These are phyloP conservation scores for Rachicladosporium sp. DNA, from an alignment of 2,329 filamentous ascomycete genomes.

Conservation along the genomic window DNA sequence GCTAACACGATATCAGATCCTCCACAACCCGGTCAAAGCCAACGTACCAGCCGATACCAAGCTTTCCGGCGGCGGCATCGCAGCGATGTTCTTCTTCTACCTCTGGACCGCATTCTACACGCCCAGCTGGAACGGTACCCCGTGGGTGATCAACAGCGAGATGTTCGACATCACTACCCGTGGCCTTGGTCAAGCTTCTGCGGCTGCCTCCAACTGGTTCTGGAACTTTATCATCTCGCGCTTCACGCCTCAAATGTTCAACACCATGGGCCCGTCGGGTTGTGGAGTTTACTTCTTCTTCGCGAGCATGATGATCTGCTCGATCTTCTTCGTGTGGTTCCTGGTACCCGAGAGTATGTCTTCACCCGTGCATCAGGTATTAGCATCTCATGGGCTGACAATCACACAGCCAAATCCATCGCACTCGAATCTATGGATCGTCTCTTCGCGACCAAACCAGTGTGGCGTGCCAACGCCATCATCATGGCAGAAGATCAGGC, in stretches of 20 bases:
- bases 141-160: constrained; percentile 35
- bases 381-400: too few relatives aligned
- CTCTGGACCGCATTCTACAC: constrained; percentile 29
- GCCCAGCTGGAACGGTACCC: constrained; percentile 28
- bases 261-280: constrained; percentile 15
- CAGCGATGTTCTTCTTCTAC: constrained; percentile 5
- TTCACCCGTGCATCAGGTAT: too few relatives aligned
- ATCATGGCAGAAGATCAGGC: constrained; percentile 14
- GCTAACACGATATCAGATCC: too few relatives aligned
- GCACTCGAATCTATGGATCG: constrained; percentile 6
- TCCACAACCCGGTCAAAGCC: constrained; percentile 1
- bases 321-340: constrained; percentile 4
- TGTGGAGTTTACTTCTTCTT: constrained; percentile 27
- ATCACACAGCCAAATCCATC: constrained; percentile 1
- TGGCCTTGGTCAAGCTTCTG: constrained; percentile 25
- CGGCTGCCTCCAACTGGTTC: constrained; percentile 23
- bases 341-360: constrained; percentile 2
- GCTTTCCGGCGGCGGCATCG: constrained; percentile 2
- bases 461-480: constrained; percentile 27
- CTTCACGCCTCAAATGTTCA: constrained; percentile 25
- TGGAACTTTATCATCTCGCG: constrained; percentile 26
- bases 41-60: neutral
- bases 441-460: constrained; percentile 31
- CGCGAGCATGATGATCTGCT: constrained; percentile 5
- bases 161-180: constrained; percentile 31